These are phyloP conservation scores for Kentomonas sorsogonicus DNA, from an alignment of 208 protist genomes.

Conservation along the genomic window DNA sequence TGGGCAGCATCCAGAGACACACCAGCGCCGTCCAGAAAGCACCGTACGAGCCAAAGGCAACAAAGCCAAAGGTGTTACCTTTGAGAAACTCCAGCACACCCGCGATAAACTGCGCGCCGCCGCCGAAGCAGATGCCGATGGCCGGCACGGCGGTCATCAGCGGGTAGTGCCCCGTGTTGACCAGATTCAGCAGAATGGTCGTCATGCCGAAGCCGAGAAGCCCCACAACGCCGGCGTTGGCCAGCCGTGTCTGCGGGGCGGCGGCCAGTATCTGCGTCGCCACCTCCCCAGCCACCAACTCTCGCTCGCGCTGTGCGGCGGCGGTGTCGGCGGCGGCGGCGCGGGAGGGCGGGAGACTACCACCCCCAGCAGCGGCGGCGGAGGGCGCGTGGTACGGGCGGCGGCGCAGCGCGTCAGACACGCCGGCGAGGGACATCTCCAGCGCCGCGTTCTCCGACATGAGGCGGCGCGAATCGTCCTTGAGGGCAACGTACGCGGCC, in stretches of 20 bases:
- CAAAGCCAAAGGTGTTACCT: slow-evolving; percentile 46
- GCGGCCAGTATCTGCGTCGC: no score
- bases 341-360: no score
- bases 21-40: slow-evolving; percentile 19
- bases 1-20: slow-evolving; percentile 4
- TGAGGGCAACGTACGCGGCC: no score
- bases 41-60: slow-evolving; percentile 38
- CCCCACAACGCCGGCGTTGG: slow-evolving; percentile 32
- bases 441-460: no score
- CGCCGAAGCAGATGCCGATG: slow-evolving; percentile 48
- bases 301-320: no score
- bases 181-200: slow-evolving; percentile 47
- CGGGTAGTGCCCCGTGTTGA: slow-evolving; percentile 33
- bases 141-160: slow-evolving; percentile 27
- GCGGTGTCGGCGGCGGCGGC: no score
- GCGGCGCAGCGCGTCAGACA: no score
- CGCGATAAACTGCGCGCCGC: slow-evolving; percentile 40
- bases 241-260: neutral
- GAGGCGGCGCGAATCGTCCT: no score
- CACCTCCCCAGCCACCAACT: no score
- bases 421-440: no score
- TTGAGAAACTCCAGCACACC: slow-evolving; percentile 49
- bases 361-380: no score
- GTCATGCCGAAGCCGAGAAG: slow-evolving; percentile 58
- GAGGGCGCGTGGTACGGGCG: no score